phyloP scores from a whole-genome alignment of 2,329 filamentous ascomycete genomes.

The Alternaria arborescens region DNA sequence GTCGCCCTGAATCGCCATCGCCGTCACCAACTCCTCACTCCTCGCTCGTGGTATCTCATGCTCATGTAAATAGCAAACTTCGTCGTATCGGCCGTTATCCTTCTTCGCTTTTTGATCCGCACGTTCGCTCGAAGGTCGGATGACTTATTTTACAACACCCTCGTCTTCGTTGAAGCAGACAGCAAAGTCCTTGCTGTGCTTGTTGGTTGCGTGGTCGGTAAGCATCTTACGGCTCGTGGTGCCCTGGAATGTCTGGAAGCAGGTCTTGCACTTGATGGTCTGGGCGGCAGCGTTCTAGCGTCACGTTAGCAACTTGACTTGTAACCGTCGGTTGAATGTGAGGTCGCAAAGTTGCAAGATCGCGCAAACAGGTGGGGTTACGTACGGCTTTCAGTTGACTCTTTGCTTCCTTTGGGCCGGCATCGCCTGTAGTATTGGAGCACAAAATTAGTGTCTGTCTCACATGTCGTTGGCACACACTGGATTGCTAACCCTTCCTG shows the following conservation, averaged over 20 bases:
- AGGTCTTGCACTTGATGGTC: slow-evolving; percentile 78
- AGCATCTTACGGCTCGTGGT: slow-evolving; percentile 77
- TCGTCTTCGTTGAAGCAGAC: slow-evolving; percentile 69
- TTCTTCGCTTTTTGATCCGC: slow-evolving; percentile 7
- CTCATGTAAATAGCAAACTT: slow-evolving; percentile 24
- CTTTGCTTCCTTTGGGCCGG: slow-evolving; percentile 4
- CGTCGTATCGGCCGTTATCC: slow-evolving; percentile 5
- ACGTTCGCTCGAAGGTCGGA: neutral
- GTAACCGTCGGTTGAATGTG: neutral
- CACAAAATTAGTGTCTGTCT: neutral
- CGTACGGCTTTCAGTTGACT: slow-evolving; percentile 38
- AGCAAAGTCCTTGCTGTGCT: slow-evolving; percentile 75
- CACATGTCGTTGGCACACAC: slow-evolving; percentile 45
- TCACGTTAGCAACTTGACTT: slow-evolving; percentile 6
- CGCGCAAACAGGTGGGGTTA: neutral
- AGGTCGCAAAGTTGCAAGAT: neutral
- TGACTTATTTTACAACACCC: slow-evolving; percentile 39
- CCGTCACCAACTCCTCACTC: slow-evolving; percentile 19
- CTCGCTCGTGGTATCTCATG: slow-evolving; percentile 35
- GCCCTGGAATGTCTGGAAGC: slow-evolving; percentile 81
- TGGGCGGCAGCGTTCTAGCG: slow-evolving; percentile 74
- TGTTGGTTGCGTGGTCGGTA: slow-evolving; percentile 75
- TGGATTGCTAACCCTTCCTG: slow-evolving; percentile 31
- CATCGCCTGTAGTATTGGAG: neutral
- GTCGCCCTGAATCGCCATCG: slow-evolving; percentile 4